These are phyloP conservation scores for Schizonepeta tenuifolia DNA, from an alignment of 257 asterid genomes.

Conservation along the genomic window DNA sequence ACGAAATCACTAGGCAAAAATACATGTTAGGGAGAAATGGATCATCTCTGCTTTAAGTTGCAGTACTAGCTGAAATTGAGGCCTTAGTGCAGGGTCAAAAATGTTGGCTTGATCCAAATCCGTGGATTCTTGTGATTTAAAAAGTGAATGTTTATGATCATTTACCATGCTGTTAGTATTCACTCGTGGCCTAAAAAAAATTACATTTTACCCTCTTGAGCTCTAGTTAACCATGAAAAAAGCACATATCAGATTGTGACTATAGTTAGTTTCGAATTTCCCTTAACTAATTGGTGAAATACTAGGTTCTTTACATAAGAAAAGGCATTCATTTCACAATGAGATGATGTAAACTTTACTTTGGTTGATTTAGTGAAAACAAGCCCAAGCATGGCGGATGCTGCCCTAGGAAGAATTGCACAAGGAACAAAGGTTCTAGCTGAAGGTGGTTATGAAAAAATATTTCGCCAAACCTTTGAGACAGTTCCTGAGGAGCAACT, in stretches of 20 bases:
- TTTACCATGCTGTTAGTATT: neutral
- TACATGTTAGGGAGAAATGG: neutral
- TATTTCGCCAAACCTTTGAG: conserved; percentile 92
- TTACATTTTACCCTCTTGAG: neutral
- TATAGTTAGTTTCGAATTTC: neutral
- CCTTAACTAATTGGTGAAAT: neutral
- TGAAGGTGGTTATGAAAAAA: conserved; percentile 97
- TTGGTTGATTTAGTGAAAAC: conserved; percentile 75
- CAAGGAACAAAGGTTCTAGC: conserved; percentile 96
- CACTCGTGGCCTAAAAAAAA: neutral
- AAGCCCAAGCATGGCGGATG: conserved; percentile 93
- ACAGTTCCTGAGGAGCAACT: conserved; percentile 91
- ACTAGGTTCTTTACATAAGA: neutral
- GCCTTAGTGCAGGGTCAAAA: neutral
- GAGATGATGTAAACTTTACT: neutral
- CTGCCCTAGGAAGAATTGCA: conserved; percentile 96
- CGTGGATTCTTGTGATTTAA: neutral
- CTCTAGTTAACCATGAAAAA: conserved; percentile 13
- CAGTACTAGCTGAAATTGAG: conserved; percentile 7
- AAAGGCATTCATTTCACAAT: neutral
- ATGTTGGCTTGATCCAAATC: neutral
- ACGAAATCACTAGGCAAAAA: neutral
- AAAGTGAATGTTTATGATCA: neutral
- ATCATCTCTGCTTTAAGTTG: neutral
- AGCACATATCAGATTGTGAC: neutral